Conservation (phyloP, 164 flowering plant species). For the Liriodendron chinense region DNA sequence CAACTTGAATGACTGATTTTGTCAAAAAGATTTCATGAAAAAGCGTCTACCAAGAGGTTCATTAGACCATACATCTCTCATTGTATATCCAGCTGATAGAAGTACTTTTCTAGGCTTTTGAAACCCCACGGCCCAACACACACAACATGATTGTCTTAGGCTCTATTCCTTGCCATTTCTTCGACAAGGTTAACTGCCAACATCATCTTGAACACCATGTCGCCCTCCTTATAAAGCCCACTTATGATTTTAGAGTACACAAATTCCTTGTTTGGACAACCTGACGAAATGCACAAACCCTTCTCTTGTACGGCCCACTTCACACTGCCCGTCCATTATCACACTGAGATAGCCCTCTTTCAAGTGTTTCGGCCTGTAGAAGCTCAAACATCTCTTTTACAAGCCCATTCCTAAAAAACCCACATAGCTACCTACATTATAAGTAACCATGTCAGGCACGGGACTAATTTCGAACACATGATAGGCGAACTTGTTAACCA, state of each 20-base stretch:
- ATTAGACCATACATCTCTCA: too few species aligned
- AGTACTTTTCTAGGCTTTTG: conserved; percentile 20
- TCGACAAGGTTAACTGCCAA: conserved; percentile 36
- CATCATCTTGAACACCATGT: conserved; percentile 33
- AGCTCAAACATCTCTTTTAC: conserved; percentile 30
- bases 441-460: conserved; percentile 55
- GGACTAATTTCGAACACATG: conserved; percentile 49
- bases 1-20: too few species aligned
- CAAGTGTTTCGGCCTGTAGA: conserved; percentile 64
- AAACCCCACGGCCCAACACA: conserved; percentile 10
- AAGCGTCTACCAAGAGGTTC: too few species aligned
- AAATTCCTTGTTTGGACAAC: conserved; percentile 30
- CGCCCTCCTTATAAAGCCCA: conserved; percentile 41
- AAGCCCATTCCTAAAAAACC: conserved; percentile 51
- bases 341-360: conserved; percentile 37
- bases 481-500: too few species aligned
- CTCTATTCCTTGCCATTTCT: conserved; percentile 53
- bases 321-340: conserved; percentile 68
- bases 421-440: conserved; percentile 54
- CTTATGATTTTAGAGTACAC: conserved; percentile 42
- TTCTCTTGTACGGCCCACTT: conserved; percentile 27
- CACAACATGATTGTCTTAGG: conserved; percentile 26
- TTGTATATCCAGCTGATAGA: too few species aligned
- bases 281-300: conserved; percentile 47
- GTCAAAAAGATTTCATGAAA: too few species aligned